These are phyloP conservation scores for Breynia disticha DNA, from an alignment of 441 rosid genomes.

Conservation along the genomic window DNA sequence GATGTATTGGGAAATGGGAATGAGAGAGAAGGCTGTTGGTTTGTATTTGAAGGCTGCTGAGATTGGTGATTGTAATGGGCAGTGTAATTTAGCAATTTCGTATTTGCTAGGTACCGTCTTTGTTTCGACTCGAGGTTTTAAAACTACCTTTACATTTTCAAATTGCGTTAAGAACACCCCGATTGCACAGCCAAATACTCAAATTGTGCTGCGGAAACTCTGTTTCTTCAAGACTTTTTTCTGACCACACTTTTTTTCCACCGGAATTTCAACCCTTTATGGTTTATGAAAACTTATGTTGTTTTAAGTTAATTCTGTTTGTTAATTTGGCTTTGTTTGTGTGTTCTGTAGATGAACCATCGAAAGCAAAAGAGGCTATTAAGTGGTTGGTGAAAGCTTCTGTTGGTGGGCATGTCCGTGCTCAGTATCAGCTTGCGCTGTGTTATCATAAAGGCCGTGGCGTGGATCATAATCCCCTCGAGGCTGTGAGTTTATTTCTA, in stretches of 20 bases:
- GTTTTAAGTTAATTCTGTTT: neutral
- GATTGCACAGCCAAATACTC: no score
- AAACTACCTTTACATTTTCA: no score
- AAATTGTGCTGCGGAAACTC: no score
- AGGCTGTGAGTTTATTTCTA: constrained; percentile 44
- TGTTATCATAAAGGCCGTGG: constrained; percentile 67
- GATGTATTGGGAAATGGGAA: constrained; percentile 68
- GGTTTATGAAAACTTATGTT: neutral
- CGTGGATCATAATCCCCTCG: constrained; percentile 34
- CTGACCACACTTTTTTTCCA: no score
- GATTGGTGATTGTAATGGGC: constrained; percentile 66
- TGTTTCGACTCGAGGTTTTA: no score
- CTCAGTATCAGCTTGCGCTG: constrained; percentile 90
- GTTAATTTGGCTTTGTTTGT: neutral
- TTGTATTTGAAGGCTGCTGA: constrained; percentile 61
- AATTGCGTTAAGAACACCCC: no score
- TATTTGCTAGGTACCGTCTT: constrained; percentile 50
- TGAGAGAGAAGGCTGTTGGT: constrained; percentile 41
- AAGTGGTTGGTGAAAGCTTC: constrained; percentile 60
- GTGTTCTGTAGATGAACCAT: constrained; percentile 45
- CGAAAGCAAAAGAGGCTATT: constrained; percentile 45
- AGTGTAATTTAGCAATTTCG: constrained; percentile 72
- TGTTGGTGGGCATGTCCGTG: constrained; percentile 51
- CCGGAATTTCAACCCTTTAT: no score
- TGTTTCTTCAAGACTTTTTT: no score